Conservation (phyloP, 2,329 filamentous ascomycete genomes). For the Aspergillus sp. region DNA sequence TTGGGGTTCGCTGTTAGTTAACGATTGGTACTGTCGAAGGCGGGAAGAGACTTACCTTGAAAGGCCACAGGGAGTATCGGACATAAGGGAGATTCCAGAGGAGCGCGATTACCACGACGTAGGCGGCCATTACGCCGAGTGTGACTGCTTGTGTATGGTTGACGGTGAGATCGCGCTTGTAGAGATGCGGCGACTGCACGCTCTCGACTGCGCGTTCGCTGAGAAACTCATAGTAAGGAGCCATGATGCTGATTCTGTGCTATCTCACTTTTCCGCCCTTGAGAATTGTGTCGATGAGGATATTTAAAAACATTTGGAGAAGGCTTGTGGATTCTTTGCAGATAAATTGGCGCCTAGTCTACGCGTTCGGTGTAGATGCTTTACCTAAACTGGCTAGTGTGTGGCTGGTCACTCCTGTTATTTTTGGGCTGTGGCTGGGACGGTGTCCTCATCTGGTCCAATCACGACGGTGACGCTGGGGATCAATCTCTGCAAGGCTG, state of each 20-base stretch:
- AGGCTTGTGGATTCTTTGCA: not conserved
- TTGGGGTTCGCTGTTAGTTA: not conserved
- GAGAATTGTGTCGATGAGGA: not conserved
- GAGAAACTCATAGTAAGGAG: slow-evolving; percentile 32
- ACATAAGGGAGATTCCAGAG: slow-evolving; percentile 81
- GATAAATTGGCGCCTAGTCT: slow-evolving; percentile 20
- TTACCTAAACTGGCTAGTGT: slow-evolving; percentile 20
- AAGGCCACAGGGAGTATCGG: slow-evolving; percentile 76
- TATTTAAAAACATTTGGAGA: not conserved
- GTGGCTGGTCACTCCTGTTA: slow-evolving; percentile 24
- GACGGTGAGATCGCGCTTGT: slow-evolving; percentile 61
- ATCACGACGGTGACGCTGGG: not conserved
- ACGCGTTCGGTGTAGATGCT: slow-evolving; percentile 29
- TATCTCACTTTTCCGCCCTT: slow-evolving; percentile 1
- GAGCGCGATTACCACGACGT: slow-evolving; percentile 74
- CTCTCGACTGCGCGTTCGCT: slow-evolving; percentile 27
- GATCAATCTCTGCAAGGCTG: slow-evolving; percentile 10
- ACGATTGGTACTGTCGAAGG: not conserved
- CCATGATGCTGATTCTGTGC: slow-evolving; percentile 25
- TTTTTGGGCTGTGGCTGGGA: slow-evolving; percentile 27
- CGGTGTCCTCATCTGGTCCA: not conserved
- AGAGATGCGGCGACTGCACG: slow-evolving; percentile 40
- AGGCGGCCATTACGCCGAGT: slow-evolving; percentile 71
- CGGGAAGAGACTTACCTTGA: slow-evolving; percentile 62
- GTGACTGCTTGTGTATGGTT: slow-evolving; percentile 73